phyloP scores from a whole-genome alignment of 345 rosid genomes.

The Bretschneidera sinensis region DNA sequence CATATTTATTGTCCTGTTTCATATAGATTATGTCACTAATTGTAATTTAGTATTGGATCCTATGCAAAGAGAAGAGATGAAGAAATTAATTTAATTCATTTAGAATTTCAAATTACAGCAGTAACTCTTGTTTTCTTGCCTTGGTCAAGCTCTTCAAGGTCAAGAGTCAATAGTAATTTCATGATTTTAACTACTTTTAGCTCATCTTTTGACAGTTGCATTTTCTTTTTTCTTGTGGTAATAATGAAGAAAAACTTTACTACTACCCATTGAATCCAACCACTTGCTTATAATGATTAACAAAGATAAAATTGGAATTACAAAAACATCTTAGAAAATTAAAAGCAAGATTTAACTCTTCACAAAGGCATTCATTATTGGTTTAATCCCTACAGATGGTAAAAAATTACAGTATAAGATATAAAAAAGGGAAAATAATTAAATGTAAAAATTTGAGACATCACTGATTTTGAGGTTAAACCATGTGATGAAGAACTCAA shows the following conservation, averaged over 20 bases:
- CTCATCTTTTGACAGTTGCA: background rate
- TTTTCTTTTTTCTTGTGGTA: conserved; percentile 1
- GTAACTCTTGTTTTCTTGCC: background rate
- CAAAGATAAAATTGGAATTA: too few relatives aligned
- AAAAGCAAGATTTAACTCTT: too few relatives aligned
- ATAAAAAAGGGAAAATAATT: background rate
- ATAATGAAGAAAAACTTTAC: background rate
- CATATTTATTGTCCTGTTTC: conserved; percentile 1
- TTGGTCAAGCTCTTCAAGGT: background rate
- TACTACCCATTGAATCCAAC: too few relatives aligned
- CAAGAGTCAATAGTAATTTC: background rate
- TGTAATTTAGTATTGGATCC: background rate
- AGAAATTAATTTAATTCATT: background rate
- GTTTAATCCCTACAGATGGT: too few relatives aligned
- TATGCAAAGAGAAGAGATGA: background rate
- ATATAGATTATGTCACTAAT: background rate
- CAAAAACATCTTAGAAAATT: too few relatives aligned
- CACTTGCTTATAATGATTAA: too few relatives aligned
- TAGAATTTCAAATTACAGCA: background rate
- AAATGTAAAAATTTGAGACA: conserved; percentile 1
- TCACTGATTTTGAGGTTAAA: conserved; percentile 23
- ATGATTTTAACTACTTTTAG: background rate
- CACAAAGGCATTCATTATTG: too few relatives aligned
- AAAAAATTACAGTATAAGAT: background rate
- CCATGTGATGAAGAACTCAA: conserved; percentile 18